A percentile compares a stretch with the other conserved stretches of the same genome.
phyloP scores from a whole-genome alignment of 257 asterid genomes.

The Solanum bulbocastanum region DNA sequence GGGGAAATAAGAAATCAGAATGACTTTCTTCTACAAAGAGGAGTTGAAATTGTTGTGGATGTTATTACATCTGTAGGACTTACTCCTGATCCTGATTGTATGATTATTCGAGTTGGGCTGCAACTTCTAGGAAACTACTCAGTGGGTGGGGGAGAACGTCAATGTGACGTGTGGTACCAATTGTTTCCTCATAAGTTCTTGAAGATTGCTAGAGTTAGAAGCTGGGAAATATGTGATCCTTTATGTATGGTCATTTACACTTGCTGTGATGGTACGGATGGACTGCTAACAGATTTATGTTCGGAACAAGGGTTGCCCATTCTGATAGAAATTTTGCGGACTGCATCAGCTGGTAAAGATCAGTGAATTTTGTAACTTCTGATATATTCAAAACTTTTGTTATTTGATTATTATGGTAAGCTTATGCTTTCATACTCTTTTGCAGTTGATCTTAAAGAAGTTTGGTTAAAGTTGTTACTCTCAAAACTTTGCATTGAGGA shows the following conservation, averaged over 20 bases:
- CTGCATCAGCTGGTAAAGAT: constrained; percentile 43
- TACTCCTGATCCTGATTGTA: constrained; percentile 27
- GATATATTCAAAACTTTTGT: neutral
- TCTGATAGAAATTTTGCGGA: constrained; percentile 34
- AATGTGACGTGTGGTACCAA: constrained; percentile 43
- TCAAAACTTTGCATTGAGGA: constrained; percentile 48
- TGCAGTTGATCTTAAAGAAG: constrained; percentile 58
- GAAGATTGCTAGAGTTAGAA: constrained; percentile 45
- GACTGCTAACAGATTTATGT: constrained; percentile 26
- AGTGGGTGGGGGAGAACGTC: constrained; percentile 59
- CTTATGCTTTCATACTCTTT: neutral
- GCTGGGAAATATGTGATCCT: constrained; percentile 58
- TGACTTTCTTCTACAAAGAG: constrained; percentile 48
- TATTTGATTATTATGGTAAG: neutral
- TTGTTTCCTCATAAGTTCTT: constrained; percentile 45
- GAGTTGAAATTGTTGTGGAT: constrained; percentile 31
- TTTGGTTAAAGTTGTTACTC: constrained; percentile 59
- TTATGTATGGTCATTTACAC: constrained; percentile 68
- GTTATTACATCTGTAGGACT: constrained; percentile 24
- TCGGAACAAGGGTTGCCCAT: constrained; percentile 38
- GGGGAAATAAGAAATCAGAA: constrained; percentile 70
- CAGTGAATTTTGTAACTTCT: neutral
- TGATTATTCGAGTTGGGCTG: constrained; percentile 35
- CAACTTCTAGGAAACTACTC: constrained; percentile 77
- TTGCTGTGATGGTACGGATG: constrained; percentile 34